A percentile compares a stretch with the other conserved stretches of the same genome.
Conservation (phyloP, 2,329 filamentous ascomycete species). For the Falciphora oryzae region DNA sequence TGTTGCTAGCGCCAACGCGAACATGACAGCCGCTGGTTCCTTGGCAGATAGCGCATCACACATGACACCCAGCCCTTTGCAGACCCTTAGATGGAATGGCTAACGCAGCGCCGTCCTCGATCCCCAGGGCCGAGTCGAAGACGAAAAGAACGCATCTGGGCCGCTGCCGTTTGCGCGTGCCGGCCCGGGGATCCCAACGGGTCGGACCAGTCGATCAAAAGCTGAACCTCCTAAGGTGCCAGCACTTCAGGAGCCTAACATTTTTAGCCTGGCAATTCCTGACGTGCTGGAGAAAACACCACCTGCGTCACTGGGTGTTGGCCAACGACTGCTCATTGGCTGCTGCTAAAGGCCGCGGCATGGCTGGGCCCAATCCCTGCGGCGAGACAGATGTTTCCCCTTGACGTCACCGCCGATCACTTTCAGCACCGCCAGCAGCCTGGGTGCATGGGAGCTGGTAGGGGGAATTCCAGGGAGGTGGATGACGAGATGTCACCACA, state of each 20-base stretch:
- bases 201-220: no score
- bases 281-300: not conserved
- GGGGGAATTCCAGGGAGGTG: not conserved
- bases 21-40: not conserved
- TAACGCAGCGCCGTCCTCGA: not conserved
- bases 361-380: not conserved
- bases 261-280: no score
- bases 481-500: constrained; percentile 3
- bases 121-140: not conserved
- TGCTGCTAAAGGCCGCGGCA: not conserved
- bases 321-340: not conserved
- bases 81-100: not conserved
- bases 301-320: constrained; percentile 1
- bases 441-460: not conserved
- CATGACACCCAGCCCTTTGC: not conserved
- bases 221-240: no score
- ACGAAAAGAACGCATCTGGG: not conserved
- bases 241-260: no score
- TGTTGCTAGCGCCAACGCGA: not conserved
- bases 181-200: not conserved
- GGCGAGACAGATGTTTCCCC: no score
- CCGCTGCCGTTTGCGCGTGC: not conserved
- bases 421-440: no score
- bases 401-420: constrained; percentile 3
- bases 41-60: not conserved